Percentiles rank a stretch among this genome's conserved stretches.
These are phyloP conservation scores for Ceratocystis ficicola DNA, from an alignment of 2,329 filamentous ascomycete species.

Conservation along the genomic window DNA sequence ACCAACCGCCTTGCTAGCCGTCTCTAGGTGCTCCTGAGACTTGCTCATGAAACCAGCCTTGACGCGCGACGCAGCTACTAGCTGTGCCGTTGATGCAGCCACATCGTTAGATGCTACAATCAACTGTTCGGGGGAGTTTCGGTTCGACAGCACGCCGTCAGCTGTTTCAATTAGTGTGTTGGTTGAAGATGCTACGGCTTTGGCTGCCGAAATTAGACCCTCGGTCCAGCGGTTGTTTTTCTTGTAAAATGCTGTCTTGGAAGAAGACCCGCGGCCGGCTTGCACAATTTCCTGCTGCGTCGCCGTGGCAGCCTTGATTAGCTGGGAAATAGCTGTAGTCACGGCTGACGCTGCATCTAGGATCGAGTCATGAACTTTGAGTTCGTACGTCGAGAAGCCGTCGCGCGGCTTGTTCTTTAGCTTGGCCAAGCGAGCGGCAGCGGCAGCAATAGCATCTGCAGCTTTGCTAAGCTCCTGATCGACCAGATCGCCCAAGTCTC, in stretches of 20 bases:
- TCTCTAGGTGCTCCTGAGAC: constrained; percentile 83
- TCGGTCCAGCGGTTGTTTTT: constrained; percentile 99
- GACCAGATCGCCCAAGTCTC: constrained; percentile 85
- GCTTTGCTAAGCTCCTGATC: constrained; percentile 86
- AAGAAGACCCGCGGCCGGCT: constrained; percentile 76
- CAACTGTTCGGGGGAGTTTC: constrained; percentile 89
- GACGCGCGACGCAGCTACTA: constrained; percentile 88
- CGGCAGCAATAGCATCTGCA: constrained; percentile 87
- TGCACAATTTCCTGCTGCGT: constrained; percentile 96
- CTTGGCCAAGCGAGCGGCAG: constrained; percentile 76
- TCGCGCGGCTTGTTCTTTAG: constrained; percentile 94
- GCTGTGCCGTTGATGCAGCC: constrained; percentile 86
- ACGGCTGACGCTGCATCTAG: constrained; percentile 86
- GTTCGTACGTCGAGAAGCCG: constrained; percentile 87
- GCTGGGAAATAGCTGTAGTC: constrained; percentile 80
- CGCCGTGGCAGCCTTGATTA: constrained; percentile 87
- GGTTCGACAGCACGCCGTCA: constrained; percentile 81
- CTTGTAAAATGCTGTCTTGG: constrained; percentile 93
- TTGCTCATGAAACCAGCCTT: constrained; percentile 98
- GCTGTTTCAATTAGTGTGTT: constrained; percentile 97
- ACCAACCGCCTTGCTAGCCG: constrained; percentile 84
- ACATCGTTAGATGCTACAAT: constrained; percentile 98
- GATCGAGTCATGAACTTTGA: constrained; percentile 91
- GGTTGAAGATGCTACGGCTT: constrained; percentile 85
- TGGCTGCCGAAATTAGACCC: constrained; percentile 90